A percentile compares a stretch with the other conserved stretches of the same genome.
These are phyloP conservation scores for Apiotrichum brassicae DNA, from an alignment of 1,284 basidiomycete species.

Conservation along the genomic window DNA sequence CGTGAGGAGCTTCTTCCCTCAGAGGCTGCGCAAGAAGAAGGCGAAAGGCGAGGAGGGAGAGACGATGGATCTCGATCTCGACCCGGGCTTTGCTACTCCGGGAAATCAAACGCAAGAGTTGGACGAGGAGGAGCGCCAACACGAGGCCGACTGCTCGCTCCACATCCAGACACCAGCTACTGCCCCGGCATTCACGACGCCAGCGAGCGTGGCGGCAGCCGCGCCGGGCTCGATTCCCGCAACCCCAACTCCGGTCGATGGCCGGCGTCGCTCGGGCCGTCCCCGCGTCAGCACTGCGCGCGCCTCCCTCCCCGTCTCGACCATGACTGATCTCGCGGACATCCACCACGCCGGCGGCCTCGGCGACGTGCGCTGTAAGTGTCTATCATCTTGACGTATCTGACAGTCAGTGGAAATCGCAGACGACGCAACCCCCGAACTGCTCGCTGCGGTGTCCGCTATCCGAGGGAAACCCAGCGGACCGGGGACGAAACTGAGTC, in stretches of 20 bases:
- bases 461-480: slow-evolving; percentile 11
- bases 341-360: slow-evolving; percentile 15
- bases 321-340: slow-evolving; percentile 13
- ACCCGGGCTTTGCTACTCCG: no score
- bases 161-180: background rate
- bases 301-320: slow-evolving; percentile 6
- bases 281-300: slow-evolving; percentile 2
- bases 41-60: background rate
- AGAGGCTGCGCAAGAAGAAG: background rate
- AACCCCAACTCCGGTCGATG: background rate
- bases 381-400: background rate
- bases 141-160: no score
- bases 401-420: slow-evolving; percentile 16
- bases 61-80: background rate
- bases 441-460: slow-evolving; percentile 9
- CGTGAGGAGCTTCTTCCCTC: slow-evolving; percentile 13
- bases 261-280: background rate
- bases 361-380: slow-evolving; percentile 14
- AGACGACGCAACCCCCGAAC: slow-evolving; percentile 9
- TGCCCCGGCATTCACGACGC: no score
- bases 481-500: slow-evolving; percentile 6
- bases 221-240: no score
- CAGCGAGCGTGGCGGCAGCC: no score
- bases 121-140: no score
- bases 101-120: background rate